Conservation (phyloP, 176 grass and related monocot genomes). For the Rhynchospora tenuis region DNA sequence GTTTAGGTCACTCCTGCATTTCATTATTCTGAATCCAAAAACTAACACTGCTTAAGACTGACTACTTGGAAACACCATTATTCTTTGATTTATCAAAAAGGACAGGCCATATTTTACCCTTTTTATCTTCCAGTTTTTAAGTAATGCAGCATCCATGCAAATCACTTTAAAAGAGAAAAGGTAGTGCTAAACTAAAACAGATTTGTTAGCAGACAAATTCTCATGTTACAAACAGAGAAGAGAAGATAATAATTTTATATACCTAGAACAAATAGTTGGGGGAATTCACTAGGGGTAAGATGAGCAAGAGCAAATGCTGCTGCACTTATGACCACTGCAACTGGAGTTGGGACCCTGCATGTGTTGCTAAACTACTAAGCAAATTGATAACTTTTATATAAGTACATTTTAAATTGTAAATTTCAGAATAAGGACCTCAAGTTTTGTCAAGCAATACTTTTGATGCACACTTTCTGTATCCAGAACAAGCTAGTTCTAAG, state of each 20-base stretch:
- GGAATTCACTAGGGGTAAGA: slow-evolving; percentile 90
- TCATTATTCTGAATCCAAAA: neutral
- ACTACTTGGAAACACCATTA: neutral
- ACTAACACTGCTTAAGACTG: neutral
- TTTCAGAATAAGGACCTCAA: neutral
- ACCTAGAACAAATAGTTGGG: slow-evolving; percentile 86
- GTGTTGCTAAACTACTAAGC: slow-evolving; percentile 7
- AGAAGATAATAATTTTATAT: slow-evolving; percentile 6
- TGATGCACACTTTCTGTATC: neutral
- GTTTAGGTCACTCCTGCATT: neutral
- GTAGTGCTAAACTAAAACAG: neutral
- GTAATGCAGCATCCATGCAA: neutral
- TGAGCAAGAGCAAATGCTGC: slow-evolving; percentile 78
- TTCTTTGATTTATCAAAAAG: neutral
- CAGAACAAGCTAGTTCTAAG: neutral
- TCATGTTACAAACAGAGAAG: neutral
- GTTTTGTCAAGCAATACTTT: neutral
- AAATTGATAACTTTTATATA: slow-evolving; percentile 2
- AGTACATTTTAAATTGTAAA: slow-evolving; percentile 19
- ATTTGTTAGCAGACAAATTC: neutral
- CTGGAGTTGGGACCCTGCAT: slow-evolving; percentile 79
- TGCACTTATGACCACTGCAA: slow-evolving; percentile 69
- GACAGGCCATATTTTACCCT: neutral
- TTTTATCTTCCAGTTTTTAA: neutral
- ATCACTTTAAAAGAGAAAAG: neutral